phyloP scores from a whole-genome alignment of 1,284 basidiomycete species.

The Porodaedalea pini region DNA sequence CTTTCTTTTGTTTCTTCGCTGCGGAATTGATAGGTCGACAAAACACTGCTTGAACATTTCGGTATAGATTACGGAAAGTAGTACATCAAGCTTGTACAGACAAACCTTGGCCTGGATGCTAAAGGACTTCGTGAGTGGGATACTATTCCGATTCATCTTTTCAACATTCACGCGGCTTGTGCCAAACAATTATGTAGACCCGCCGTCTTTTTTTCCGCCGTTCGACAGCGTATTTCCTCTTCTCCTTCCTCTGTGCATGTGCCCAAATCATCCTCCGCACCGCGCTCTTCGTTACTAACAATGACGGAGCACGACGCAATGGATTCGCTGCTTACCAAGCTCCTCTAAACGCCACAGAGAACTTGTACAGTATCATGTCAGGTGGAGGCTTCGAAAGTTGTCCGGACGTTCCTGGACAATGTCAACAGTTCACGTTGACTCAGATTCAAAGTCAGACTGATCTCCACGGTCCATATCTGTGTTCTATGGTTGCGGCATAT shows the following conservation, averaged over 20 bases:
- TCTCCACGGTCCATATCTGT: not conserved
- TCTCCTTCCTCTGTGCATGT: conserved; percentile 10
- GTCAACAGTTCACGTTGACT: not conserved
- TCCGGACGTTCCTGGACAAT: conserved; percentile 2
- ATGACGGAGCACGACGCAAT: not conserved
- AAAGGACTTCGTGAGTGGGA: conserved; percentile 15
- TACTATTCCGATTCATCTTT: not conserved
- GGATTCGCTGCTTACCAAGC: not conserved
- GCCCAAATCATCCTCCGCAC: conserved; percentile 12
- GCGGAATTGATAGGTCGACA: too few relatives aligned
- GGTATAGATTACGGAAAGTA: not conserved
- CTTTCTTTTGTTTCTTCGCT: not conserved
- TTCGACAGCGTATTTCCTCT: conserved; percentile 12
- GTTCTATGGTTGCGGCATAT: conserved; percentile 6
- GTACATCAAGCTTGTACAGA: too few relatives aligned
- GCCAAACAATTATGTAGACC: not conserved
- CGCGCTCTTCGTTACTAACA: conserved; percentile 7
- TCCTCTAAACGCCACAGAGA: not conserved
- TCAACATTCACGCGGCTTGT: not conserved
- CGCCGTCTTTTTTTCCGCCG: conserved; percentile 11
- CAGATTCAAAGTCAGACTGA: not conserved
- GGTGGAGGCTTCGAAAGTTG: conserved; percentile 6
- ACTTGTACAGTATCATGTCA: not conserved
- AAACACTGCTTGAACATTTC: too few relatives aligned
- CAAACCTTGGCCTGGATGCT: conserved; percentile 7